Conservation (phyloP, 108 stramenopile species). For the Nitzschia putrida region DNA sequence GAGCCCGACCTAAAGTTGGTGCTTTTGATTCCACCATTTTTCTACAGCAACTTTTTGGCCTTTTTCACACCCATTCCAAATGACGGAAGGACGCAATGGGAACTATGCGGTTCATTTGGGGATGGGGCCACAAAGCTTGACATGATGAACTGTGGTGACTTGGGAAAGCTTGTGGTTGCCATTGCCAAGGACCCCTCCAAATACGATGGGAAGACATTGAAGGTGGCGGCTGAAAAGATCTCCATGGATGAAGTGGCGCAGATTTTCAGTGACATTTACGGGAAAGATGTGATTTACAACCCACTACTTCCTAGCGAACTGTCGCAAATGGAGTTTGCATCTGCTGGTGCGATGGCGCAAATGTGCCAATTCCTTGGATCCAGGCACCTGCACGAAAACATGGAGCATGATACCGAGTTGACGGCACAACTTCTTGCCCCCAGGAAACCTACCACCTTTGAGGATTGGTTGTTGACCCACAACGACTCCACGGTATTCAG, state of each 20-base stretch:
- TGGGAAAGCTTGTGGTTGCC: constrained; percentile 46
- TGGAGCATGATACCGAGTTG: constrained; percentile 40
- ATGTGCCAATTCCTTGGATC: constrained; percentile 63
- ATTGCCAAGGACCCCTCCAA: constrained; percentile 28
- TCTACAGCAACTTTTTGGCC: constrained; percentile 58
- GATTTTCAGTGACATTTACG: constrained; percentile 56
- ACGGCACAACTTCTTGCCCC: constrained; percentile 31
- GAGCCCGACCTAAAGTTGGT: constrained; percentile 46
- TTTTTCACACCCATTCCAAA: constrained; percentile 55
- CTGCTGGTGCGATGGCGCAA: constrained; percentile 53
- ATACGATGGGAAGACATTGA: constrained; percentile 45
- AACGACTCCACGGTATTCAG: constrained; percentile 53
- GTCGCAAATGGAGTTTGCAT: constrained; percentile 39
- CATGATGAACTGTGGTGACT: constrained; percentile 53
- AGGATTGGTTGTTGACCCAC: constrained; percentile 61
- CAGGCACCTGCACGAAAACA: neutral
- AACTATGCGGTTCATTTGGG: constrained; percentile 52
- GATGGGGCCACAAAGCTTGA: constrained; percentile 43
- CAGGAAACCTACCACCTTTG: constrained; percentile 43
- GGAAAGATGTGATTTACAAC: constrained; percentile 70
- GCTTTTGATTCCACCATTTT: constrained; percentile 52
- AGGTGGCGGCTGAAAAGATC: constrained; percentile 43
- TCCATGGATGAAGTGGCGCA: constrained; percentile 58
- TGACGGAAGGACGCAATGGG: constrained; percentile 52
- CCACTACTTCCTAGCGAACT: constrained; percentile 56